Percentiles rank a stretch among this genome's conserved stretches.
These are phyloP conservation scores for Cryphonectria carpinicola DNA, from an alignment of 2,329 filamentous ascomycete species.

Conservation along the genomic window DNA sequence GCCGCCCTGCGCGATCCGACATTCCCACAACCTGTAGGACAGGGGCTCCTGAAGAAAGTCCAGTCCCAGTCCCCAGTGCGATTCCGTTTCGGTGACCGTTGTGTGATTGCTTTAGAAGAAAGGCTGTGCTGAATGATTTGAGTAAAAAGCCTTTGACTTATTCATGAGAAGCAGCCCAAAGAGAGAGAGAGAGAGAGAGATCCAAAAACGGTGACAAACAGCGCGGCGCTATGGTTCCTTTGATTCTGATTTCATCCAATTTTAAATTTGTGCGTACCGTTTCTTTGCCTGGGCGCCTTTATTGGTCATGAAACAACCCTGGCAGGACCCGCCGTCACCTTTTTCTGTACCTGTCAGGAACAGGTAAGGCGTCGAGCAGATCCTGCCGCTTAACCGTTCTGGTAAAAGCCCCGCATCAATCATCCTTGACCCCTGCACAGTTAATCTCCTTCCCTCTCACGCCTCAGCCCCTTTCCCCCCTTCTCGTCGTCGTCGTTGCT, in stretches of 20 bases:
- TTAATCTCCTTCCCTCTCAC: conserved; percentile 3
- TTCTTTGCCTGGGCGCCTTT: not conserved
- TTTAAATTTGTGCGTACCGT: not conserved
- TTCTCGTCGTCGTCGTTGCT: not conserved
- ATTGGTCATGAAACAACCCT: not conserved
- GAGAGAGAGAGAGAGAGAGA: not conserved
- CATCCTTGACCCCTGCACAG: not conserved
- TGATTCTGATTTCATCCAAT: not conserved
- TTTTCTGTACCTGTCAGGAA: conserved; percentile 15
- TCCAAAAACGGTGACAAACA: not conserved
- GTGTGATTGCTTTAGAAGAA: not conserved
- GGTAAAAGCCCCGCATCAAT: not conserved
- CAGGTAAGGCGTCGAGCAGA: conserved; percentile 12
- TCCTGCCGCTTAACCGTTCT: not conserved
- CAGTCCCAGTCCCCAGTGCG: not conserved
- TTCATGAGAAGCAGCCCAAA: not conserved
- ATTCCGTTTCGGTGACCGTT: conserved; percentile 7
- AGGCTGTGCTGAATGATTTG: not conserved
- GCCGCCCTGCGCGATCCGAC: not conserved
- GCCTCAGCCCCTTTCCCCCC: conserved; percentile 3
- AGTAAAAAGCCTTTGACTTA: not conserved
- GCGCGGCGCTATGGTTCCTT: not conserved
- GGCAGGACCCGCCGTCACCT: not conserved
- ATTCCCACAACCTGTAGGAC: not conserved
- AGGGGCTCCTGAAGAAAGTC: not conserved